phyloP scores from a whole-genome alignment of 306 rosid genomes.

The Vicia villosa region DNA sequence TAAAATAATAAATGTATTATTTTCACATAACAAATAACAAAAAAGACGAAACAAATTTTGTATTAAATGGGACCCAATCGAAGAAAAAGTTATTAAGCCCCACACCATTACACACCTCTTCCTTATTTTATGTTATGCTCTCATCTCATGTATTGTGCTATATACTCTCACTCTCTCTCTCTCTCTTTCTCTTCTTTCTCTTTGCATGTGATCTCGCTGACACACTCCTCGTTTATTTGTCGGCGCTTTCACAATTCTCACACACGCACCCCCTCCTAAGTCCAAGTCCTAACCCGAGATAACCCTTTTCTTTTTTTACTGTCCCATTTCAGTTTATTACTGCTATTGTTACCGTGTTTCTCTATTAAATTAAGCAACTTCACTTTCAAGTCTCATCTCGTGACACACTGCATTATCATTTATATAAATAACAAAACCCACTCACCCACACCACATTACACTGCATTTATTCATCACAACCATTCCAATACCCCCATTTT shows the following conservation, averaged over 20 bases:
- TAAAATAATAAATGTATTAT: no score
- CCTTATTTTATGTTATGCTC: not conserved
- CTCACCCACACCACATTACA: not conserved
- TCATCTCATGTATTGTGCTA: not conserved
- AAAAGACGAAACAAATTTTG: not conserved
- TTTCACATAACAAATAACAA: no score
- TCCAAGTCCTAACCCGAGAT: constrained; percentile 36
- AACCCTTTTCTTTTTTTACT: not conserved
- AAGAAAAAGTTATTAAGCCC: not conserved
- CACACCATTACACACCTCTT: not conserved
- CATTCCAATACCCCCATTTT: no score
- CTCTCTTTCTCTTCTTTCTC: not conserved
- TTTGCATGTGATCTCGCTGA: constrained; percentile 49
- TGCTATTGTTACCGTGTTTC: not conserved
- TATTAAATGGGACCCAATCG: not conserved
- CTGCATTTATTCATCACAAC: not conserved
- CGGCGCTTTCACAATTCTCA: constrained; percentile 40
- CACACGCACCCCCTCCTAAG: constrained; percentile 12
- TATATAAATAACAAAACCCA: constrained; percentile 40
- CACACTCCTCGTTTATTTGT: constrained; percentile 35
- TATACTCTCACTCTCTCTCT: no score
- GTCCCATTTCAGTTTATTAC: not conserved
- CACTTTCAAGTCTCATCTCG: constrained; percentile 53
- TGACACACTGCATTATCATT: constrained; percentile 36
- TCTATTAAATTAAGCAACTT: constrained; percentile 19